Evolutionary conservation across 495 filamentous ascomycete genomes (phyloP).

Genomic region (Neurospora tetraspora): DNA sequence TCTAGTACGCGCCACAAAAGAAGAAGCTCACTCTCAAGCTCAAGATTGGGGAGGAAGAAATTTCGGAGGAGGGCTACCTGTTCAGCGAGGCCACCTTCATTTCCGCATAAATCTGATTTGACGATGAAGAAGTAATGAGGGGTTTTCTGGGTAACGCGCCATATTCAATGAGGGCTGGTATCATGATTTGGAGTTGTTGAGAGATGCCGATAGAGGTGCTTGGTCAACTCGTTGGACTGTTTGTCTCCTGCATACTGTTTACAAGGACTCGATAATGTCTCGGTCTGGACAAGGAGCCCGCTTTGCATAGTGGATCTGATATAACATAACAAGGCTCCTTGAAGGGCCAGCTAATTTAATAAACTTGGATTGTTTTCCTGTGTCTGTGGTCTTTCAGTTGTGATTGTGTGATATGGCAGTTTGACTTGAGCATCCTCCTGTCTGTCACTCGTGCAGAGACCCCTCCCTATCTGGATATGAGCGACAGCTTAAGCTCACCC

Average conservation of each 20-base stretch:
- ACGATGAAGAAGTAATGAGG: not conserved
- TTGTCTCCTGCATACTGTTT: not conserved
- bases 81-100: slow-evolving; percentile 93
- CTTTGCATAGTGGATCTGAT: not conserved
- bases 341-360: not conserved
- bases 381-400: not conserved
- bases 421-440: not conserved
- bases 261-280: slow-evolving; percentile 1
- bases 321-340: not conserved
- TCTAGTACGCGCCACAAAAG: slow-evolving; percentile 52
- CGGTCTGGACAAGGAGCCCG: not conserved
- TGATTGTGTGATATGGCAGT: not conserved
- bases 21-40: slow-evolving; percentile 58
- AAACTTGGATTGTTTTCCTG: not conserved
- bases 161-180: not conserved
- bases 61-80: slow-evolving; percentile 62
- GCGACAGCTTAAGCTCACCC: not conserved
- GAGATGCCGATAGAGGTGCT: not conserved
- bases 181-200: slow-evolving; percentile 7
- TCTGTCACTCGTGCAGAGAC: not conserved
- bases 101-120: slow-evolving; percentile 31
- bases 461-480: not conserved
- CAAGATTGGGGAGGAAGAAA: slow-evolving; percentile 69
- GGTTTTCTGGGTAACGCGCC: slow-evolving; percentile 1
- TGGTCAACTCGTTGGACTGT: slow-evolving; percentile 3